phyloP scores from a whole-genome alignment of 371 early-diverging fungal species.

The Capillidium heterosporum region DNA sequence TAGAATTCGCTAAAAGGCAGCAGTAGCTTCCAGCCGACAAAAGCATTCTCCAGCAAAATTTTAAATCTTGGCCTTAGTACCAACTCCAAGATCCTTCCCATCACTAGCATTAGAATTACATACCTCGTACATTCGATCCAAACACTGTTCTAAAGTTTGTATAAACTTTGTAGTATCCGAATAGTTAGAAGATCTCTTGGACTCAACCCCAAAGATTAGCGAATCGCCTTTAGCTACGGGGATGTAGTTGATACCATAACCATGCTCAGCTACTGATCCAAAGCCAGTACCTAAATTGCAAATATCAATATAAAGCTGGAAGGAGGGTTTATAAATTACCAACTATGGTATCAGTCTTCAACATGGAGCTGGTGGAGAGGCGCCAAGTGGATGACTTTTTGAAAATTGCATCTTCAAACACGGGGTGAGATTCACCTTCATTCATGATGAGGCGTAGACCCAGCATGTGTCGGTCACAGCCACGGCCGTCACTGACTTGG shows the following conservation, averaged over 20 bases:
- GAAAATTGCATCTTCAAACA: conserved; percentile 59
- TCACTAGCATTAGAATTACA: too few species aligned
- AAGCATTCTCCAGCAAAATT: too few species aligned
- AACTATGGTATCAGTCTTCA: conserved; percentile 43
- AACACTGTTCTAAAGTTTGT: conserved; percentile 17
- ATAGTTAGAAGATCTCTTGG: conserved; percentile 31
- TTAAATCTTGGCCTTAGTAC: too few species aligned
- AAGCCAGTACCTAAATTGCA: conserved; percentile 28
- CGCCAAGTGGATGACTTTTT: conserved; percentile 38
- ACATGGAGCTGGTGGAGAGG: conserved; percentile 59
- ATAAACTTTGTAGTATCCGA: conserved; percentile 25
- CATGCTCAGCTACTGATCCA: conserved; percentile 49
- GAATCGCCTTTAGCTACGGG: conserved; percentile 30
- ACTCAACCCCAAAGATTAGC: conserved; percentile 67
- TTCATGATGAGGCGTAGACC: conserved; percentile 40
- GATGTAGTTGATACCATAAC: conserved; percentile 78
- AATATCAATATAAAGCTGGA: neutral
- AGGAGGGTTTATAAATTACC: conserved; percentile 16
- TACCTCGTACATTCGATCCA: conserved; percentile 24
- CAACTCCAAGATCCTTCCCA: too few species aligned
- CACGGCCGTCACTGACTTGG: conserved; percentile 52
- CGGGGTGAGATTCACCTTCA: conserved; percentile 23
- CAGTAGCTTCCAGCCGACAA: neutral
- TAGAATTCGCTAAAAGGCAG: neutral
- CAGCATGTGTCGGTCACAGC: conserved; percentile 69